A percentile compares a stretch with the other conserved stretches of the same genome.
Conservation (phyloP, 176 grass and related monocot species). For the Dendrocalamus sinicus region DNA sequence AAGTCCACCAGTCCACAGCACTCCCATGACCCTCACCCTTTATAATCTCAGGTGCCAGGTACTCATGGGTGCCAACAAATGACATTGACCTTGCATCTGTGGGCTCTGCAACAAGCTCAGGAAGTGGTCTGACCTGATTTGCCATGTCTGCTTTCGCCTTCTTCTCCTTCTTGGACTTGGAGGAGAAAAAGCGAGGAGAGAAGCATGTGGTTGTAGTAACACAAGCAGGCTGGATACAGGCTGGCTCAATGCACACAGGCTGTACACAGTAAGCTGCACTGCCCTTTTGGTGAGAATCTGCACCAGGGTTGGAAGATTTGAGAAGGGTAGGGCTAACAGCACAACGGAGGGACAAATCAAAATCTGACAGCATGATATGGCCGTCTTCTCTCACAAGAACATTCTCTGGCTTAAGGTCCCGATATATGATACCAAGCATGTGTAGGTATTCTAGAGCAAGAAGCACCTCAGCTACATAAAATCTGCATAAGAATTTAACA, state of each 20-base stretch:
- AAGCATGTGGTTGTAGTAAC: slow-evolving; percentile 65
- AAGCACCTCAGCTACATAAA: slow-evolving; percentile 81
- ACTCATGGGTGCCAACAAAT: slow-evolving; percentile 85
- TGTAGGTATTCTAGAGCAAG: slow-evolving; percentile 83
- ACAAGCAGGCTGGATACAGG: slow-evolving; percentile 75
- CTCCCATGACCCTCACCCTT: slow-evolving; percentile 87
- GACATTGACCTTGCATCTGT: slow-evolving; percentile 87
- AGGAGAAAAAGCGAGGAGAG: slow-evolving; percentile 66
- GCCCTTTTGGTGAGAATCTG: slow-evolving; percentile 51
- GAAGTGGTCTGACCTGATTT: slow-evolving; percentile 67
- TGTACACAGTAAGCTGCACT: slow-evolving; percentile 64
- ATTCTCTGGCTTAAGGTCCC: slow-evolving; percentile 87
- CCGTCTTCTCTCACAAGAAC: slow-evolving; percentile 86
- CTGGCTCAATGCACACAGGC: slow-evolving; percentile 63
- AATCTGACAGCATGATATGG: slow-evolving; percentile 91
- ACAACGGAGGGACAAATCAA: slow-evolving; percentile 77
- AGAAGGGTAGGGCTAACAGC: slow-evolving; percentile 74
- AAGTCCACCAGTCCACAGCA: slow-evolving; percentile 94
- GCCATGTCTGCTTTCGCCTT: slow-evolving; percentile 61
- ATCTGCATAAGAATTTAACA: slow-evolving; percentile 54
- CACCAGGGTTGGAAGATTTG: slow-evolving; percentile 55
- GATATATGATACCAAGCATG: slow-evolving; percentile 89
- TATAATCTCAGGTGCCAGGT: slow-evolving; percentile 80
- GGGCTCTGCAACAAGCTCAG: slow-evolving; percentile 76
- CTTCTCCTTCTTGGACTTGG: slow-evolving; percentile 68